A percentile compares a stretch with the other conserved stretches of the same genome.
These are phyloP conservation scores for Zalaria obscura DNA, from an alignment of 2,329 filamentous ascomycete genomes.

Conservation along the genomic window DNA sequence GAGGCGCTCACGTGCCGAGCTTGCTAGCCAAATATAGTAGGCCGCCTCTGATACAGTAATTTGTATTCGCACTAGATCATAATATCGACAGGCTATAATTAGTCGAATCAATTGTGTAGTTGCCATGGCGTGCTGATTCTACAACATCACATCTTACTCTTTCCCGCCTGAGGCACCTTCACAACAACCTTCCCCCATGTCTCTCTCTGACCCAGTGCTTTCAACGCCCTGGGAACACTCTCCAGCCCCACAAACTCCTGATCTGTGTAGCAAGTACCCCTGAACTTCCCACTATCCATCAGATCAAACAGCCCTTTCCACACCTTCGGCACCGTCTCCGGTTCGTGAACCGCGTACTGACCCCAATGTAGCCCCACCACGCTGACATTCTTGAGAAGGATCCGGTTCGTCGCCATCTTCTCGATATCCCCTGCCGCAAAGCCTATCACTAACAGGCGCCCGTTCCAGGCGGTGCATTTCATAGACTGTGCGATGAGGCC, in stretches of 20 bases:
- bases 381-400: conserved; percentile 84
- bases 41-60: no score
- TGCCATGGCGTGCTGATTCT: no score
- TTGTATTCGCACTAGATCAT: no score
- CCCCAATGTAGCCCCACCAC: conserved; percentile 90
- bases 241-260: conserved; percentile 73
- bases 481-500: conserved; percentile 76
- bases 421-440: conserved; percentile 81
- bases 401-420: conserved; percentile 83
- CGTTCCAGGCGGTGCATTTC: conserved; percentile 91
- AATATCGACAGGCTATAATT: no score
- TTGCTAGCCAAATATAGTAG: no score
- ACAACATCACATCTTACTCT: conserved; percentile 20
- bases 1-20: no score
- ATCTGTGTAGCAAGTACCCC: conserved; percentile 69
- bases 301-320: conserved; percentile 74
- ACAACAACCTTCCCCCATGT: conserved; percentile 97
- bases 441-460: conserved; percentile 71
- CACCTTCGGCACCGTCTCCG: conserved; percentile 52
- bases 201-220: conserved; percentile 62
- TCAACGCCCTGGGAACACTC: conserved; percentile 59
- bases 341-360: conserved; percentile 61
- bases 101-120: no score
- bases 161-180: conserved; percentile 56
- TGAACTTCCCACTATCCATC: conserved; percentile 65